Evolutionary conservation across 768 basidiomycete genomes (phyloP), one percentile per base, ranked within the genome.

Genomic region (Amanita pseudoporphyria): DNA sequence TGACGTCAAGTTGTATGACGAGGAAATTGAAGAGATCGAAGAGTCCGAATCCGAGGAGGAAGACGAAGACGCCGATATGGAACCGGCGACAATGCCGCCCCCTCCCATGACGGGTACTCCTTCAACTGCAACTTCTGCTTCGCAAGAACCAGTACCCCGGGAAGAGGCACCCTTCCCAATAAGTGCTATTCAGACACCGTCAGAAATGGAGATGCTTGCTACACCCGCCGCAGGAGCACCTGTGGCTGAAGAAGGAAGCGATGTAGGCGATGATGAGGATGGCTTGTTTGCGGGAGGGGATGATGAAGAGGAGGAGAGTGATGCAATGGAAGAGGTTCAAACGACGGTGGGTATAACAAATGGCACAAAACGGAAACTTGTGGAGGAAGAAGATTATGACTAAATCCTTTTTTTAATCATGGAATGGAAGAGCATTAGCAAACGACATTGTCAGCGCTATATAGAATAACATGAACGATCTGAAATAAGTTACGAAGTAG

Each of bases 301-400:
- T 26, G 81, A 83, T 12, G 82, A 82, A 33, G 81, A 81, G 47
- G 82, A 82, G 61, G 87, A 89, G 55, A 87, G 84, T 53, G 88
- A 89, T 49, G 81, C 71, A 2, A 88, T 88, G 86, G 86, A 87
- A 55, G 85, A 88, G 53, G 78, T 86, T 3, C 77, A 82, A 57
- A 75, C 80, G 2, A 58, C 67, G 36, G 55, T 71, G 36, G 69
- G 67, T 6, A 53, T 54, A 1, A 66, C 72, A 9, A 82, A 82
- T 52, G 87, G 84, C 19, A 69, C 79, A 44, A 88, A 87, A 61
- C 73, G 88, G 35, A 88, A 89, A 63, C 66, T 90, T 42, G 82
- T 88, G 2, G 88, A 91, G 60, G 88, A 89, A 57, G 87, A 91
- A 54, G 88, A 91, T 58, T 91, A 91, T 54, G 87, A 90, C 61